Percentiles rank a stretch among this genome's conserved stretches.
phyloP scores from a whole-genome alignment of 352 stramenopile species.

The Phytophthora pistaciae region DNA sequence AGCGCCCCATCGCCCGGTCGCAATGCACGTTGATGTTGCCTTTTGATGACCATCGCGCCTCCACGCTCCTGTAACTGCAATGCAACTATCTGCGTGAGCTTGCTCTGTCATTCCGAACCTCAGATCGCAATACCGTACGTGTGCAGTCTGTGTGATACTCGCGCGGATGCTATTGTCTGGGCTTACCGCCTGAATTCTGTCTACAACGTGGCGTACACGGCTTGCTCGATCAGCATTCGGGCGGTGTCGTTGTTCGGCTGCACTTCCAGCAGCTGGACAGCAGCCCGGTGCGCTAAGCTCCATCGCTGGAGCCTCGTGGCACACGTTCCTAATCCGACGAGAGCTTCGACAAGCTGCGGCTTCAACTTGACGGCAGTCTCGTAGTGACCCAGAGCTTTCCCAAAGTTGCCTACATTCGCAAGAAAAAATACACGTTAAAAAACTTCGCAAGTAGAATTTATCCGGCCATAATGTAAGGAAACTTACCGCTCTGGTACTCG shows the following conservation, averaged over 20 bases:
- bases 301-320: conserved; percentile 74
- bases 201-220: conserved; percentile 63
- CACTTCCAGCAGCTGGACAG: conserved; percentile 60
- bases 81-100: not conserved
- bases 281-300: conserved; percentile 64
- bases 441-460: not conserved
- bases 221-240: conserved; percentile 71
- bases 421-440: not conserved
- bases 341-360: conserved; percentile 71
- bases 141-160: too few relatives aligned
- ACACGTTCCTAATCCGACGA: conserved; percentile 80
- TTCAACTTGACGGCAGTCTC: conserved; percentile 74
- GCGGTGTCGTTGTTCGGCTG: conserved; percentile 78
- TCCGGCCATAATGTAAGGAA: not conserved
- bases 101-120: not conserved
- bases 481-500: conserved; percentile 62
- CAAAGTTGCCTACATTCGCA: conserved; percentile 49
- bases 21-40: not conserved
- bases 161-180: not conserved
- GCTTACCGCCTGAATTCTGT: not conserved
- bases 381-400: conserved; percentile 63
- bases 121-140: not conserved
- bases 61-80: not conserved
- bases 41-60: not conserved
- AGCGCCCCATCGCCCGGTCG: too few relatives aligned